Evolutionary conservation across 2,329 filamentous ascomycete genomes (phyloP).

Genomic region (Cercospora berteroae): DNA sequence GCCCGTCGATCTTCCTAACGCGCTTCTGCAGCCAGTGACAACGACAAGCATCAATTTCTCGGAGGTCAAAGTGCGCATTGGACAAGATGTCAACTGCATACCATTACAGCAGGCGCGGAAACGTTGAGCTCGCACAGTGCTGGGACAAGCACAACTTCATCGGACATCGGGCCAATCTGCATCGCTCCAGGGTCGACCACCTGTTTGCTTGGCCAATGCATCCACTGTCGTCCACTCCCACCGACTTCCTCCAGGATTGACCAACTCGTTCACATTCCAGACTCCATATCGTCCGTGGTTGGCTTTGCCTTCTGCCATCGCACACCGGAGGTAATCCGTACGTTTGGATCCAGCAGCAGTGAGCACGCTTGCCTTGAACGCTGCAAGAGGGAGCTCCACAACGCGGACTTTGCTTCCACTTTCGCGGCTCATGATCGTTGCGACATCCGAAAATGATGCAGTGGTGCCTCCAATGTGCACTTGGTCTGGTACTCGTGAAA

Average conservation of each 20-base stretch:
- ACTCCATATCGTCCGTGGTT: slow-evolving; percentile 7
- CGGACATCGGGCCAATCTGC: background rate
- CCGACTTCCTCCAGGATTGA: slow-evolving; percentile 14
- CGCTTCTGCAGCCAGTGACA: slow-evolving; percentile 17
- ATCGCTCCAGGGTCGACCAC: background rate
- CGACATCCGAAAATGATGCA: background rate
- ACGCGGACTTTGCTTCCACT: background rate
- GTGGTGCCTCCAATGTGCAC: slow-evolving; percentile 11
- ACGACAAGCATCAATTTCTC: slow-evolving; percentile 35
- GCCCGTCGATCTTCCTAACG: background rate
- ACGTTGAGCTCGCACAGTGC: background rate
- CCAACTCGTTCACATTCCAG: slow-evolving; percentile 9
- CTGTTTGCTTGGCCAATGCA: slow-evolving; percentile 5
- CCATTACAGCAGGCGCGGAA: slow-evolving; percentile 21
- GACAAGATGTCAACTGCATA: slow-evolving; percentile 38
- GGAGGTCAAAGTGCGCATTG: slow-evolving; percentile 51
- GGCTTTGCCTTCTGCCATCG: slow-evolving; percentile 14
- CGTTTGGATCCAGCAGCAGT: background rate
- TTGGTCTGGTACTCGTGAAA: slow-evolving; percentile 3
- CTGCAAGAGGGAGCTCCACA: slow-evolving; percentile 5
- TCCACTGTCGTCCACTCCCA: slow-evolving; percentile 14
- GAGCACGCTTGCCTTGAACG: slow-evolving; percentile 14
- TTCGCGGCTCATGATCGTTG: slow-evolving; percentile 5
- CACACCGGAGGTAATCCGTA: slow-evolving; percentile 4
- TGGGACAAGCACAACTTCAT: background rate